A percentile compares a stretch with the other conserved stretches of the same genome.
Conservation (phyloP, 306 rosid genomes). For the Acacia acuminata region DNA sequence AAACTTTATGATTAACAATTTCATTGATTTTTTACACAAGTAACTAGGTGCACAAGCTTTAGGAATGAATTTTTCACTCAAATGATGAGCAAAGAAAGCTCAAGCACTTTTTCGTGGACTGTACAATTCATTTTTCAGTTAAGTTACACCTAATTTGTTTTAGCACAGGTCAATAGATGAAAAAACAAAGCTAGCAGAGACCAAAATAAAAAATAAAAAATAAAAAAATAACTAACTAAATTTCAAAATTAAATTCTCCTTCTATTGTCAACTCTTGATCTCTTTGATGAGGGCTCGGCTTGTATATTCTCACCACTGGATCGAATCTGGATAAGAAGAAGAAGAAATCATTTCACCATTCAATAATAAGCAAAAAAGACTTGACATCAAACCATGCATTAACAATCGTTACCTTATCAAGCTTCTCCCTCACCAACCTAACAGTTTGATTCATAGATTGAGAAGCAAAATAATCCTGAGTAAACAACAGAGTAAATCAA, state of each 20-base stretch:
- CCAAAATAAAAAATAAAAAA: background rate
- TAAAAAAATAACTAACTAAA: no score
- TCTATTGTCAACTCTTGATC: constrained; percentile 70
- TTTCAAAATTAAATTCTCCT: constrained; percentile 61
- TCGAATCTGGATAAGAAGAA: constrained; percentile 53
- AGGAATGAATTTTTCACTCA: background rate
- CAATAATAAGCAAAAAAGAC: background rate
- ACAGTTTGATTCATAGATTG: constrained; percentile 87
- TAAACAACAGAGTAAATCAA: constrained; percentile 28
- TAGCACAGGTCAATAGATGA: background rate
- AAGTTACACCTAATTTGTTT: background rate
- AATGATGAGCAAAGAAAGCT: background rate
- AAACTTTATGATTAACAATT: background rate
- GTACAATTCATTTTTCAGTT: background rate
- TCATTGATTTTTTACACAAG: background rate
- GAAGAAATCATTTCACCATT: constrained; percentile 14
- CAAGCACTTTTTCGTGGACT: background rate
- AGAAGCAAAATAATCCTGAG: constrained; percentile 83
- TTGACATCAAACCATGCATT: constrained; percentile 15
- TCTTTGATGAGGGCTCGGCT: constrained; percentile 63
- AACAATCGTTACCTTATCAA: constrained; percentile 67
- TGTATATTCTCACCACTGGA: constrained; percentile 58
- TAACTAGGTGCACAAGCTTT: background rate
- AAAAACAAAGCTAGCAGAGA: constrained; percentile 9
- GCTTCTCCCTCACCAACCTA: constrained; percentile 72